These are phyloP conservation scores for Cyclostephanos tholiformis DNA, from an alignment of 108 stramenopile species.

Conservation along the genomic window DNA sequence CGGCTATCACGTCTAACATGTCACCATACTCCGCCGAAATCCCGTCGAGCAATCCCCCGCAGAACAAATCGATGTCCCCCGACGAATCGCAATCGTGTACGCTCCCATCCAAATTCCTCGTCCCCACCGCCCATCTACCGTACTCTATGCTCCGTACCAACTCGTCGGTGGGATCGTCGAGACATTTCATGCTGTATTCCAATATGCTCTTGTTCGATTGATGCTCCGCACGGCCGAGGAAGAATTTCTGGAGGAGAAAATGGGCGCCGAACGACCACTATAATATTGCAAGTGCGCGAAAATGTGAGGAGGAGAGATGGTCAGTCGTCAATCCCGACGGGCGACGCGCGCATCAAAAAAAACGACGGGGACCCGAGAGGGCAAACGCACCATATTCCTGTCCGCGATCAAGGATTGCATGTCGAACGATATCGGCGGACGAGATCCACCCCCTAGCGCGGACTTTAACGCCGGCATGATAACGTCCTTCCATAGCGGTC, in stretches of 20 bases:
- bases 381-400: slow-evolving; percentile 23
- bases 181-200: slow-evolving; percentile 43
- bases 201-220: slow-evolving; percentile 38
- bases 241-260: slow-evolving; percentile 33
- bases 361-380: background rate
- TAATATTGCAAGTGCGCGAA: background rate
- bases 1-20: slow-evolving; percentile 11
- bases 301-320: background rate
- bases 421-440: slow-evolving; percentile 35
- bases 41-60: slow-evolving; percentile 14
- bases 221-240: slow-evolving; percentile 21
- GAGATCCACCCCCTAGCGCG: background rate
- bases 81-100: slow-evolving; percentile 19
- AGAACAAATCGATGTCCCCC: slow-evolving; percentile 37
- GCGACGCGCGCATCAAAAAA: background rate
- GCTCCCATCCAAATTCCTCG: slow-evolving; percentile 27
- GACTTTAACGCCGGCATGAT: slow-evolving; percentile 32
- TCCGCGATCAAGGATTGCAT: slow-evolving; percentile 20
- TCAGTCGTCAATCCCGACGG: background rate
- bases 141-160: slow-evolving; percentile 41
- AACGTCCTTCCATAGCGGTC: slow-evolving; percentile 33
- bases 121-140: slow-evolving; percentile 37
- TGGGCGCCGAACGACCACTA: slow-evolving; percentile 37
- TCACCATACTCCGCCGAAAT: slow-evolving; percentile 15
- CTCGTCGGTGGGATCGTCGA: slow-evolving; percentile 38